Conservation (phyloP, 768 basidiomycete genomes). For the Melanogaster broomeanus region DNA sequence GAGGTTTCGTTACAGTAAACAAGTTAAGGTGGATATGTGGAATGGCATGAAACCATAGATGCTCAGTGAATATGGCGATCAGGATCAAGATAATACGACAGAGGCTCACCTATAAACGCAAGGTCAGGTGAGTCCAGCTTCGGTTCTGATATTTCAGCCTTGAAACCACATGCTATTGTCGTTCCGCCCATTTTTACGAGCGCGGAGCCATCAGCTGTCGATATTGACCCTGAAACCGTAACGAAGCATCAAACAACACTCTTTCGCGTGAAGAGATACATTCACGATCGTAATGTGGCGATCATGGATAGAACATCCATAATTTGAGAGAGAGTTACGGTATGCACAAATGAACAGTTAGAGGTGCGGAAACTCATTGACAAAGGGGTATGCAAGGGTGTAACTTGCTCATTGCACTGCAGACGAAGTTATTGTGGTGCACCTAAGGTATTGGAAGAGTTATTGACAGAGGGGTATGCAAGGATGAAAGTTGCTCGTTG, state of each 20-base stretch:
- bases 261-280: not conserved
- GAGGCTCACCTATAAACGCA: conserved; percentile 78
- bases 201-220: conserved; percentile 93
- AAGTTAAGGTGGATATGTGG: not conserved
- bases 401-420: no score
- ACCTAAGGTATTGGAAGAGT: no score
- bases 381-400: no score
- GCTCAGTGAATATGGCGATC: not conserved
- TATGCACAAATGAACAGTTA: no score
- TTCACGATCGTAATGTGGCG: not conserved
- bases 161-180: no score
- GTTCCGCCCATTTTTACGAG: no score
- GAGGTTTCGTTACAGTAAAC: not conserved
- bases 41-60: not conserved
- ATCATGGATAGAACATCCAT: no score
- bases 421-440: no score
- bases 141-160: conserved; percentile 92
- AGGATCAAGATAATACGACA: not conserved
- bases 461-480: no score
- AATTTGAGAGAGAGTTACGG: no score
- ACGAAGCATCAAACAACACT: not conserved
- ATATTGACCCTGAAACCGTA: conserved; percentile 74
- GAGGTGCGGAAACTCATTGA: no score
- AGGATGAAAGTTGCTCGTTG: no score
- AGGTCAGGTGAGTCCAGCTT: conserved; percentile 73